These are phyloP conservation scores for Cladosporium austrohemisphaericum DNA, from an alignment of 2,329 filamentous ascomycete species.

Conservation along the genomic window DNA sequence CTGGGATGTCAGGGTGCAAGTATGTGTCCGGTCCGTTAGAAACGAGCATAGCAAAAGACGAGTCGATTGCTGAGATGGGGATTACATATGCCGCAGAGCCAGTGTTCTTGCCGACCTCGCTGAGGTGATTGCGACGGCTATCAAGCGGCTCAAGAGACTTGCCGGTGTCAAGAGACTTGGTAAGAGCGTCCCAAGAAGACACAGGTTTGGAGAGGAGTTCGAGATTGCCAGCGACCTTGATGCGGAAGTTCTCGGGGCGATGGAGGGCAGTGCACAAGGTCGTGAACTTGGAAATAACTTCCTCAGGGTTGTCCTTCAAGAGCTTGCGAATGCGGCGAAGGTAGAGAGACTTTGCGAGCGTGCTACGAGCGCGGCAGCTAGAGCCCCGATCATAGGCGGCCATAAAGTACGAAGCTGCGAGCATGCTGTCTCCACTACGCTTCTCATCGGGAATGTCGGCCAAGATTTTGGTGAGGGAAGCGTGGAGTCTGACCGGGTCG, in stretches of 20 bases:
- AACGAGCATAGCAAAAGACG: slow-evolving; percentile 78
- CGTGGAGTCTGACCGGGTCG: slow-evolving; percentile 62
- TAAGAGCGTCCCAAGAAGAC: slow-evolving; percentile 69
- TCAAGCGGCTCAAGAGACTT: slow-evolving; percentile 66
- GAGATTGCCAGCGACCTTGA: slow-evolving; percentile 79
- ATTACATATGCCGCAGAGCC: slow-evolving; percentile 75
- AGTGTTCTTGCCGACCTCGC: slow-evolving; percentile 67
- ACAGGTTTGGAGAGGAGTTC: slow-evolving; percentile 70
- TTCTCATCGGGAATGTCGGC: slow-evolving; percentile 91
- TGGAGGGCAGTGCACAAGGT: slow-evolving; percentile 72
- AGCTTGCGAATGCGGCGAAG: slow-evolving; percentile 80
- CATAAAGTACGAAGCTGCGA: slow-evolving; percentile 63
- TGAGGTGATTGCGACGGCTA: slow-evolving; percentile 67
- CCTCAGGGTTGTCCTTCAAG: slow-evolving; percentile 69
- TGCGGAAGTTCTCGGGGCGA: slow-evolving; percentile 77
- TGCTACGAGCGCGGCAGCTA: slow-evolving; percentile 71
- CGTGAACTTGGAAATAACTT: slow-evolving; percentile 74
- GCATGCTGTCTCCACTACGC: slow-evolving; percentile 71
- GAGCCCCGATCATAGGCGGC: slow-evolving; percentile 76
- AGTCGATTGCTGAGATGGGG: slow-evolving; percentile 89
- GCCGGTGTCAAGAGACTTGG: slow-evolving; percentile 48
- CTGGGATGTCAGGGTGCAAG: slow-evolving; percentile 71
- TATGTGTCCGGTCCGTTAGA: slow-evolving; percentile 71
- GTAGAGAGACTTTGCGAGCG: slow-evolving; percentile 82
- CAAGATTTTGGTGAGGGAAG: slow-evolving; percentile 72